Evolutionary conservation across 352 stramenopile genomes (phyloP).

Genomic region (Phytophthora capsici): DNA sequence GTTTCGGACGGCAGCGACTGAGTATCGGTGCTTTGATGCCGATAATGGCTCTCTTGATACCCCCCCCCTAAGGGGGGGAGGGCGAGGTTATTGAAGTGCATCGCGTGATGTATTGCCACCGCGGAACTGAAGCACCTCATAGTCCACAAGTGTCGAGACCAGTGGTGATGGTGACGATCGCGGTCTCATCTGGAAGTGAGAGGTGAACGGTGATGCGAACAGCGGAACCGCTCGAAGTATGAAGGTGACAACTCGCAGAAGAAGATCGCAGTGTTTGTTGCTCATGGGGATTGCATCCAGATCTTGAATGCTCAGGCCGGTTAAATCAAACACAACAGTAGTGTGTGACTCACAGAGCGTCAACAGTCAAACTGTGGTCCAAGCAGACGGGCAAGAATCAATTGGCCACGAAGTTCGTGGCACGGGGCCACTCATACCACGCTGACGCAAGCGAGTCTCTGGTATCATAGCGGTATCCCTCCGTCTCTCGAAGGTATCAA

Average conservation of each 20-base stretch:
- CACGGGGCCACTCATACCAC: constrained; percentile 19
- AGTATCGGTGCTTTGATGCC: neutral
- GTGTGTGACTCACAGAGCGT: too few relatives aligned
- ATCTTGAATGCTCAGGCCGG: neutral
- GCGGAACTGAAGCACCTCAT: too few relatives aligned
- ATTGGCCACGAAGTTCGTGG: constrained; percentile 9
- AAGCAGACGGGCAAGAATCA: constrained; percentile 11
- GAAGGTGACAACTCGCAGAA: constrained; percentile 5
- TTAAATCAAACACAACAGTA: neutral
- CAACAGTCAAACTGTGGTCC: neutral
- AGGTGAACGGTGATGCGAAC: constrained; percentile 6
- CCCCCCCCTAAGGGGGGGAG: too few relatives aligned
- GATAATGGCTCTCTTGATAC: too few relatives aligned
- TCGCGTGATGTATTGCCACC: too few relatives aligned
- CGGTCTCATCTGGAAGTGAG: too few relatives aligned
- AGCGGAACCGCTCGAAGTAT: constrained; percentile 24
- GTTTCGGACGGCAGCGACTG: constrained; percentile 8
- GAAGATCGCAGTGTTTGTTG: constrained; percentile 6
- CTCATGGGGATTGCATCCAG: constrained; percentile 1
- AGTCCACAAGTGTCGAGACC: neutral
- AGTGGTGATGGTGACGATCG: too few relatives aligned
- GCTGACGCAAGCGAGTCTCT: constrained; percentile 13
- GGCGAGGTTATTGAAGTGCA: too few relatives aligned
- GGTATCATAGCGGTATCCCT: constrained; percentile 5
- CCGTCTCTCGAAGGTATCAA: constrained; percentile 13